Evolutionary conservation across 2,329 filamentous ascomycete species (phyloP).

Genomic region (Fusarium veterinarium): DNA sequence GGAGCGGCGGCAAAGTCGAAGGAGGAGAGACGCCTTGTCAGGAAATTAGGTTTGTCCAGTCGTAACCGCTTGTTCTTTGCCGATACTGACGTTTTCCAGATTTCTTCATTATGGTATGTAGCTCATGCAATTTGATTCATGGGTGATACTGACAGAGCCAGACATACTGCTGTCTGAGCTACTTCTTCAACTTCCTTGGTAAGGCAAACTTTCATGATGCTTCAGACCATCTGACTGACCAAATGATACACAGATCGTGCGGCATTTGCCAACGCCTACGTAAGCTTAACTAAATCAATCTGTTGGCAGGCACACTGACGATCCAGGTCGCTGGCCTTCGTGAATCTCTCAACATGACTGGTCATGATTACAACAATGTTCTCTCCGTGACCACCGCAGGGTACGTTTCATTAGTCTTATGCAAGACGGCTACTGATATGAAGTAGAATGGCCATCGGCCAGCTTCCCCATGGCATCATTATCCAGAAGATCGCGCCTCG

Average conservation of each 20-base stretch:
- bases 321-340: constrained; percentile 54
- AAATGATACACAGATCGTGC: constrained; percentile 21
- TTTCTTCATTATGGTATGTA: constrained; percentile 48
- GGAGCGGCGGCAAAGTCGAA: constrained; percentile 19
- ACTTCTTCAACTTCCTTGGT: constrained; percentile 55
- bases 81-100: constrained; percentile 22
- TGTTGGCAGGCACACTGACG: rapidly evolving
- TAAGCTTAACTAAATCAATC: background rate
- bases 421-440: too few species aligned
- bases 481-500: constrained; percentile 70
- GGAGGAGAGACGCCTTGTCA: constrained; percentile 46
- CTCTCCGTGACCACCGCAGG: constrained; percentile 44
- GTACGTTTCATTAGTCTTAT: constrained; percentile 13
- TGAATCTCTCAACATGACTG: constrained; percentile 57
- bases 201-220: rapidly evolving
- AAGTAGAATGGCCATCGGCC: constrained; percentile 58
- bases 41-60: constrained; percentile 43
- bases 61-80: rapidly evolving
- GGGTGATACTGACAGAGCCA: background rate
- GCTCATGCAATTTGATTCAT: rapidly evolving
- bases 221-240: background rate
- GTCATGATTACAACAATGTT: constrained; percentile 51
- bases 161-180: constrained; percentile 52
- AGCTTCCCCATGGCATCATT: constrained; percentile 67
- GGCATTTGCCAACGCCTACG: constrained; percentile 55